phyloP scores from a whole-genome alignment of 2,329 filamentous ascomycete species.

The Aspergillus sp. region DNA sequence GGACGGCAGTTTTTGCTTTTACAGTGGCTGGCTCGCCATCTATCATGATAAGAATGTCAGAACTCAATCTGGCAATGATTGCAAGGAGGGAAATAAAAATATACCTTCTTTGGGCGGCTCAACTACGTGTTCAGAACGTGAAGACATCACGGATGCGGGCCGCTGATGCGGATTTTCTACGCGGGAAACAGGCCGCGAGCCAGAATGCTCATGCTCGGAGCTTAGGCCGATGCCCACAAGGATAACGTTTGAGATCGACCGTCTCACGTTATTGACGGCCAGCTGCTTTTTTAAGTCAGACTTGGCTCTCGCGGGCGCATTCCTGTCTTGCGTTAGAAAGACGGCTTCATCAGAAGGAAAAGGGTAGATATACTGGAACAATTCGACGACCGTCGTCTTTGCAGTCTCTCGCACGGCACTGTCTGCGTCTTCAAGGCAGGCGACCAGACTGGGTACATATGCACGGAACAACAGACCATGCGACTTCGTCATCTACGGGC shows the following conservation, averaged over 20 bases:
- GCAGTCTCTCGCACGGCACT: conserved; percentile 76
- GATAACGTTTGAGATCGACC: conserved; percentile 75
- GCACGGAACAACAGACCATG: conserved; percentile 69
- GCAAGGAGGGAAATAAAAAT: conserved; percentile 5
- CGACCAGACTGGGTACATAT: conserved; percentile 76
- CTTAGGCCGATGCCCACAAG: conserved; percentile 59
- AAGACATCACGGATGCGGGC: conserved; percentile 22
- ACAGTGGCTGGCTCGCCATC: neutral
- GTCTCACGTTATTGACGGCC: conserved; percentile 72
- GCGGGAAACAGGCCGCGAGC: conserved; percentile 15
- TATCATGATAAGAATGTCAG: neutral
- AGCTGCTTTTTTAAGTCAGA: conserved; percentile 82
- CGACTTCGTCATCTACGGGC: conserved; percentile 64
- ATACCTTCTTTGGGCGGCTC: conserved; percentile 14
- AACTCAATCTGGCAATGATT: neutral
- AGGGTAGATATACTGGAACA: conserved; percentile 57
- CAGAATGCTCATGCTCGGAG: neutral
- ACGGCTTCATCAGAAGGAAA: neutral
- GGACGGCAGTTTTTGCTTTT: neutral
- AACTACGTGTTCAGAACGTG: conserved; percentile 15
- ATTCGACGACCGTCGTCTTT: conserved; percentile 72
- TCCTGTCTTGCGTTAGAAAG: conserved; percentile 37
- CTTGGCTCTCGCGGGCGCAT: conserved; percentile 72
- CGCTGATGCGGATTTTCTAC: conserved; percentile 17
- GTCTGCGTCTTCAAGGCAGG: conserved; percentile 82